A percentile compares a stretch with the other conserved stretches of the same genome.
Evolutionary conservation across 208 protist species (phyloP).

Genomic region (Zelonia costaricensis): DNA sequence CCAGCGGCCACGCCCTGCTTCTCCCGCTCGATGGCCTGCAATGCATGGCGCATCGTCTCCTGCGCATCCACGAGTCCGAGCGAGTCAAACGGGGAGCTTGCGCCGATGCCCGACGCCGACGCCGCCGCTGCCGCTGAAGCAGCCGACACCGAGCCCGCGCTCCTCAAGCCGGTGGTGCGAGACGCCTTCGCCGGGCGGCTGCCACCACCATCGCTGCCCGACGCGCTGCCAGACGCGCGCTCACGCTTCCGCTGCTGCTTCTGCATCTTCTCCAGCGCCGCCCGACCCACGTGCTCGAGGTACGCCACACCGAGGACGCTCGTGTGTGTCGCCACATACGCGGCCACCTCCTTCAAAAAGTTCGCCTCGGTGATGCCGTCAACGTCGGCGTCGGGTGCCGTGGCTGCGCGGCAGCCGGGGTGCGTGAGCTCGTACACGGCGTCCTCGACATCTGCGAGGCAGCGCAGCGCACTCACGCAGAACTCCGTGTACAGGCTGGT

Average conservation of each 20-base stretch:
- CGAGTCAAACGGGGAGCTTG: slow-evolving; percentile 4
- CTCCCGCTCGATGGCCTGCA: slow-evolving; percentile 12
- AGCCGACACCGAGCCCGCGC: neutral
- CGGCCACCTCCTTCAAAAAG: slow-evolving; percentile 56
- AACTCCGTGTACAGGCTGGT: slow-evolving; percentile 73
- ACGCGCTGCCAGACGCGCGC: slow-evolving; percentile 18
- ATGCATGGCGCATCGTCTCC: slow-evolving; percentile 25
- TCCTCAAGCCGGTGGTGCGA: slow-evolving; percentile 2
- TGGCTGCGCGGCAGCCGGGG: slow-evolving; percentile 38
- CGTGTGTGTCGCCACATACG: slow-evolving; percentile 61
- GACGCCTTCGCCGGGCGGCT: slow-evolving; percentile 14
- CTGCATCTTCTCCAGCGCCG: slow-evolving; percentile 37
- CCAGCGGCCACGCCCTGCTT: slow-evolving; percentile 1
- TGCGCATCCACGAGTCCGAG: slow-evolving; percentile 30
- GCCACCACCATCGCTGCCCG: slow-evolving; percentile 7
- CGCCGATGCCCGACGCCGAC: neutral
- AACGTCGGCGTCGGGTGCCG: slow-evolving; percentile 38
- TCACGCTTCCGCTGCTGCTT: slow-evolving; percentile 41
- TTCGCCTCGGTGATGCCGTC: slow-evolving; percentile 39
- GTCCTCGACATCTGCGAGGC: slow-evolving; percentile 61
- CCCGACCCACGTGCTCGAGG: slow-evolving; percentile 64
- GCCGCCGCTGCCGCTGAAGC: neutral
- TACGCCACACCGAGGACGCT: slow-evolving; percentile 51
- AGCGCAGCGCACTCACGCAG: slow-evolving; percentile 51
- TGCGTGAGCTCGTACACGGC: slow-evolving; percentile 61